Evolutionary conservation across 2,329 filamentous ascomycete species (phyloP).

Genomic region (Penicillium sp.): DNA sequence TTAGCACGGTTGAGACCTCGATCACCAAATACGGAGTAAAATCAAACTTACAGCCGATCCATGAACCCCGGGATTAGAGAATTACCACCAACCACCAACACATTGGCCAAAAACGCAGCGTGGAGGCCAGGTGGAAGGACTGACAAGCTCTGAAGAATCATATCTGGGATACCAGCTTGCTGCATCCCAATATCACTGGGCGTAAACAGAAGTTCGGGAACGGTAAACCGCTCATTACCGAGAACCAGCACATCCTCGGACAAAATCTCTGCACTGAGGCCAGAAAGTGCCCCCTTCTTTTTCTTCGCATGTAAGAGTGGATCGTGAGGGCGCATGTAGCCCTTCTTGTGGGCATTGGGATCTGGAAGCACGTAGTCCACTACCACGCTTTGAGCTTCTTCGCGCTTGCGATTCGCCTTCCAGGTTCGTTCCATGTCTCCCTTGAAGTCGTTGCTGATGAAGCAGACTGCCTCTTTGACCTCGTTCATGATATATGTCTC

Average conservation of each 20-base stretch:
- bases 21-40: not conserved
- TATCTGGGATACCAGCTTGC: conserved; percentile 77
- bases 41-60: conserved; percentile 62
- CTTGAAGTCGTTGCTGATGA: conserved; percentile 75
- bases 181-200: conserved; percentile 82
- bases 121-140: conserved; percentile 78
- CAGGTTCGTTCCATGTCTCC: conserved; percentile 78
- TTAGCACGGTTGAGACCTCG: conserved; percentile 19
- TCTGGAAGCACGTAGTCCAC: conserved; percentile 94
- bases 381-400: conserved; percentile 56
- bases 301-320: conserved; percentile 59
- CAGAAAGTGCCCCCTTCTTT: conserved; percentile 51
- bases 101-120: conserved; percentile 80
- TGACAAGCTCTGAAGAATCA: conserved; percentile 77
- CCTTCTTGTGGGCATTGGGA: conserved; percentile 63
- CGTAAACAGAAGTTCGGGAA: conserved; percentile 87
- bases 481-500: conserved; percentile 93
- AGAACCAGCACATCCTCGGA: conserved; percentile 82
- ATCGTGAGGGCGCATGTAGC: conserved; percentile 77
- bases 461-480: conserved; percentile 90
- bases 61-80: conserved; percentile 78
- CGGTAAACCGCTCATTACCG: conserved; percentile 86
- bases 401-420: conserved; percentile 66
- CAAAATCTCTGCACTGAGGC: conserved; percentile 47
- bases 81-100: conserved; percentile 87